Evolutionary conservation across 441 rosid genomes (phyloP), one percentile per base, ranked within the genome.

Genomic region (Erysimum cheiri): DNA sequence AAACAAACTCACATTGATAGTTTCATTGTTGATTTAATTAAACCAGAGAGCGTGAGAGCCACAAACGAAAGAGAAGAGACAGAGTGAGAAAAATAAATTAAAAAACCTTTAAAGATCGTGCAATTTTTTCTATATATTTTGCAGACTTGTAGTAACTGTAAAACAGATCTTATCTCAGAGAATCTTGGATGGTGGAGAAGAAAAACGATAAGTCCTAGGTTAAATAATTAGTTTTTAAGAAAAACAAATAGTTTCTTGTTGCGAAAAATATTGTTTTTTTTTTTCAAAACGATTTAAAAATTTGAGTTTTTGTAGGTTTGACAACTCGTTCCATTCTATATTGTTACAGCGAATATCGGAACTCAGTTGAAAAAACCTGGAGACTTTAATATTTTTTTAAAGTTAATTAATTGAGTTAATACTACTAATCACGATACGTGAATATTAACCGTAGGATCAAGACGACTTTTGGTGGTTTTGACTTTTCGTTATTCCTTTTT

Each of bases 341-440:
- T 55, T 8, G 76, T 72, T 72, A 64, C 76, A 72, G 70, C 76
- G 22, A 64, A 47, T 35, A 64, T 37, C 70, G 70, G 73, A 24
- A 63, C 69, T 35, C 22, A 35, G 49, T 71, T 62, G 36, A 50
- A 55, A 33, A 65, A 65, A 37, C 36, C 60, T 36, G 50, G 14
- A 41, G 66, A 61, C 12, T 37, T 59, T 60, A 13, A 39, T 40
- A 6, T 7, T 5, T 26, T 44, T 22, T 22, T 1, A 22, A 22
- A 22, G 8, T 13, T 6, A 6, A 14, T 36, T 57, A 17, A 15
- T 50, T 33, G 19, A 35, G 26, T 36, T 19, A 58, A 58, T 22
- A 11, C 15, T 58, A 58, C n/a, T n/a, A n/a, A 52, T 52, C 36
- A 28, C 2, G 7, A 60, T 40, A 26, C 64, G 19, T 59, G 12